Evolutionary conservation across 1,139 yeast species (phyloP), one percentile per base, ranked within the genome.

Genomic region (Candida sp.): DNA sequence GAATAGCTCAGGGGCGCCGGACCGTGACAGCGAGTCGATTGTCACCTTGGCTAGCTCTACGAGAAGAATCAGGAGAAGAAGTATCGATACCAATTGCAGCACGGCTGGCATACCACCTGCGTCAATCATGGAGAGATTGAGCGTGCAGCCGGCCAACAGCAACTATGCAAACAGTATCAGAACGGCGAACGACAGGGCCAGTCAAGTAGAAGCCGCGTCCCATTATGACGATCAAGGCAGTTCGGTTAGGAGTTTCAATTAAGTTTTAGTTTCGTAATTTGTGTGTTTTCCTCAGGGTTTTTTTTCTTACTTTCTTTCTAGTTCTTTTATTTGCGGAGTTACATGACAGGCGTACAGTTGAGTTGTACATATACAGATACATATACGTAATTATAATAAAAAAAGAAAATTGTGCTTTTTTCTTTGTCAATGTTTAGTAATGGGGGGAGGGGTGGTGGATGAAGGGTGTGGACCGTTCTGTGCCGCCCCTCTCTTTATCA

Each of bases 31-130:
- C 48, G 84, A 83, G 50, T 75, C 81, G 4, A 80, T 82, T 17
- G 76, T 82, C 23, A 82, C 86, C 0, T 66, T 82, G 54, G 86
- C 86, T 2, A 76, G 83, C 50, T 76, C 82, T 1, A 74, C 84
- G 4, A 63, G 85, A 47, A 68, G 83, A 49, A 61, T 70, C 25
- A 67, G 85, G 54, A 69, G 86, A 57, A 66, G 84, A 53, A 81
- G 86, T 38, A 64, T 80, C 28, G 87, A 82, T 49, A 83, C 88
- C 9, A 83, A 81, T 57, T 79, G 86, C 43, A 81, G 86, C 54
- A 80, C 86, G 2, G 72, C 83, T 8, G 87, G 87, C 0, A 84
- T 84, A n/a, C 82, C 88, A 1, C 88, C 88, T 0, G 86, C 87
- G 2, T 81, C 86, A 54, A 83, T 84, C 8, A 68, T 83, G 72